Percentiles rank a stretch among this genome's conserved stretches.
Evolutionary conservation across 2,329 filamentous ascomycete genomes (phyloP).

Genomic region (Penicillium paneum): DNA sequence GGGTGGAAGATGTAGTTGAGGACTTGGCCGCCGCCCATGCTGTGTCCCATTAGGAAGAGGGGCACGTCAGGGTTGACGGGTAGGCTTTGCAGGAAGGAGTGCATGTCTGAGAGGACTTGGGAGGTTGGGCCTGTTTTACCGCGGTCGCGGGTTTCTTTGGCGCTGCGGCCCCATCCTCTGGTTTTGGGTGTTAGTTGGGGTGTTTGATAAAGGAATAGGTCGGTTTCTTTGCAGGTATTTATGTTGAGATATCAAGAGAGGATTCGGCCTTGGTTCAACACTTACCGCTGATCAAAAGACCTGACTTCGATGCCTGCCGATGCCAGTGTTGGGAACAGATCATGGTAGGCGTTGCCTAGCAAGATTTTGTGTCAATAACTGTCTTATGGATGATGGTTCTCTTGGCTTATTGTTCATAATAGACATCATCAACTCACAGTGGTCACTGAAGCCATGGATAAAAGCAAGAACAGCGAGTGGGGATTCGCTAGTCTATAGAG

Average conservation of each 20-base stretch:
- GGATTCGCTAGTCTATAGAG: constrained; percentile 2
- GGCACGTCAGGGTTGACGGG: constrained; percentile 46
- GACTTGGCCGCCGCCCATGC: constrained; percentile 81
- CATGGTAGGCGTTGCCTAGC: constrained; percentile 68
- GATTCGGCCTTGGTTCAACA: background rate
- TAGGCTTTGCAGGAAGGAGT: constrained; percentile 65
- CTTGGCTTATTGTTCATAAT: background rate
- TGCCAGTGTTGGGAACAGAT: constrained; percentile 69
- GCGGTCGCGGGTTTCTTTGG: constrained; percentile 57
- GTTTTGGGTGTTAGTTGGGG: background rate
- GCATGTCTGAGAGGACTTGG: constrained; percentile 73
- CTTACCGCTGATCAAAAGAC: constrained; percentile 70
- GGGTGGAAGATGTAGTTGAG: constrained; percentile 56
- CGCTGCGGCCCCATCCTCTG: constrained; percentile 77
- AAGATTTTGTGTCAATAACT: background rate
- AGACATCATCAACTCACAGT: constrained; percentile 46
- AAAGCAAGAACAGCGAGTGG: constrained; percentile 72
- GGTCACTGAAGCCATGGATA: constrained; percentile 87
- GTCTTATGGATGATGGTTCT: background rate
- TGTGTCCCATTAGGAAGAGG: constrained; percentile 83
- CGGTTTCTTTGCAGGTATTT: background rate
- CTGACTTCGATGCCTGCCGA: constrained; percentile 70
- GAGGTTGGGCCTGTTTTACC: constrained; percentile 72
- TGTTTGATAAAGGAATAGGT: too few species aligned
- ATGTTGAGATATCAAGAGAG: background rate